phyloP scores from a whole-genome alignment of 2,329 filamentous ascomycete genomes.

The Boeremia exigua region DNA sequence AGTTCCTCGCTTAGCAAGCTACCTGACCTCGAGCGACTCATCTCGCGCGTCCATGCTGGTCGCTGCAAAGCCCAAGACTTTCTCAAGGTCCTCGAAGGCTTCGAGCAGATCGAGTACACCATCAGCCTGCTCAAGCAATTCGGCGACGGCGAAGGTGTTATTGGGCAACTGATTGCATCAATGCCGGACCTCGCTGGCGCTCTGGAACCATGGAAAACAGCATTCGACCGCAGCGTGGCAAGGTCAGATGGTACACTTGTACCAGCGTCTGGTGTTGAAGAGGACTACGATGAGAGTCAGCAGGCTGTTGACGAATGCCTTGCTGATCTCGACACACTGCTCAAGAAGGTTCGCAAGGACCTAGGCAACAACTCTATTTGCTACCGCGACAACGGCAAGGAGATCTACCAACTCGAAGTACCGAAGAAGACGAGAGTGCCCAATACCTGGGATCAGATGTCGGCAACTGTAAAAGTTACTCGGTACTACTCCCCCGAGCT shows the following conservation, averaged over 20 bases:
- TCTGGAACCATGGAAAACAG: conserved; percentile 85
- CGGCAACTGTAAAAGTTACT: conserved; percentile 86
- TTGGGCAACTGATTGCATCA: conserved; percentile 79
- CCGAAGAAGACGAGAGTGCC: conserved; percentile 88
- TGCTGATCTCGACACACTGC: conserved; percentile 70
- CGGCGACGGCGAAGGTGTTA: conserved; percentile 78
- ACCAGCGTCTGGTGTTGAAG: conserved; percentile 84
- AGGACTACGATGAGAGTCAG: conserved; percentile 87
- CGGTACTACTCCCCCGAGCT: conserved; percentile 92
- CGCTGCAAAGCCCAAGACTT: conserved; percentile 93
- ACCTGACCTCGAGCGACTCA: conserved; percentile 91
- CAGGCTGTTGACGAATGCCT: conserved; percentile 78
- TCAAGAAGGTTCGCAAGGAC: conserved; percentile 74
- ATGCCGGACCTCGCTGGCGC: conserved; percentile 85
- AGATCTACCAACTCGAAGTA: conserved; percentile 94
- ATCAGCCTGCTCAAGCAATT: conserved; percentile 78
- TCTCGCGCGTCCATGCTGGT: conserved; percentile 91
- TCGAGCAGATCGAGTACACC: conserved; percentile 96
- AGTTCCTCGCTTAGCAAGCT: conserved; percentile 86
- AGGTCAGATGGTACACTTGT: conserved; percentile 82
- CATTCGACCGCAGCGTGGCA: conserved; percentile 84
- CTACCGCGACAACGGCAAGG: conserved; percentile 82
- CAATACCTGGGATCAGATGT: conserved; percentile 93
- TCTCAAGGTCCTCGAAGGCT: conserved; percentile 89
- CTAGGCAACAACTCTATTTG: conserved; percentile 67